These are phyloP conservation scores for Ceratocystis cubensis DNA, from an alignment of 2,329 filamentous ascomycete species.

Conservation along the genomic window DNA sequence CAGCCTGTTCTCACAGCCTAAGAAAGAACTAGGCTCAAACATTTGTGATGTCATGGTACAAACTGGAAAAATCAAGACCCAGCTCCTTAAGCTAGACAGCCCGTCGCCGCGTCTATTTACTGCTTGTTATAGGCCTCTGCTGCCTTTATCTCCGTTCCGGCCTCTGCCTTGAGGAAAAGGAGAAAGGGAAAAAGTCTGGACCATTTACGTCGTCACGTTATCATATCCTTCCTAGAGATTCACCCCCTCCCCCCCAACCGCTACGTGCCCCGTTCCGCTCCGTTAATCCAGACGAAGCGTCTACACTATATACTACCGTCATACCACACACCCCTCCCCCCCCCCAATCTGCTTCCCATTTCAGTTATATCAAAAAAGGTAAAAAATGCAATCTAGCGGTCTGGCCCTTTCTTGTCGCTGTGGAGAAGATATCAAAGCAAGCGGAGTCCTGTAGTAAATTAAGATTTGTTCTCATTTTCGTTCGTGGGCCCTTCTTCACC, in stretches of 20 bases:
- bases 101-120: neutral
- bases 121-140: neutral
- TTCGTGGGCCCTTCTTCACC: neutral
- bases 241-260: neutral
- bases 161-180: too few species aligned
- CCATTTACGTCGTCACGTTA: neutral
- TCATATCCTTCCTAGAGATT: neutral
- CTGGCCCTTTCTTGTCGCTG: neutral
- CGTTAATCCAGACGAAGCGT: neutral
- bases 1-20: neutral
- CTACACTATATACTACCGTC: neutral
- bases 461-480: neutral
- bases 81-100: too few species aligned
- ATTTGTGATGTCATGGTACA: neutral
- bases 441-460: neutral
- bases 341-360: neutral
- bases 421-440: neutral
- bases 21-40: neutral
- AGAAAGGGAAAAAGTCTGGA: neutral
- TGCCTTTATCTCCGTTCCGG: neutral
- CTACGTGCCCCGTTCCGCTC: neutral
- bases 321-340: neutral
- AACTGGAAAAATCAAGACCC: neutral
- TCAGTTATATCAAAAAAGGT: neutral
- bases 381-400: neutral